Evolutionary conservation across 2,329 filamentous ascomycete genomes (phyloP), one percentile per base, ranked within the genome.

Genomic region (Paracamarosporium sp.): DNA sequence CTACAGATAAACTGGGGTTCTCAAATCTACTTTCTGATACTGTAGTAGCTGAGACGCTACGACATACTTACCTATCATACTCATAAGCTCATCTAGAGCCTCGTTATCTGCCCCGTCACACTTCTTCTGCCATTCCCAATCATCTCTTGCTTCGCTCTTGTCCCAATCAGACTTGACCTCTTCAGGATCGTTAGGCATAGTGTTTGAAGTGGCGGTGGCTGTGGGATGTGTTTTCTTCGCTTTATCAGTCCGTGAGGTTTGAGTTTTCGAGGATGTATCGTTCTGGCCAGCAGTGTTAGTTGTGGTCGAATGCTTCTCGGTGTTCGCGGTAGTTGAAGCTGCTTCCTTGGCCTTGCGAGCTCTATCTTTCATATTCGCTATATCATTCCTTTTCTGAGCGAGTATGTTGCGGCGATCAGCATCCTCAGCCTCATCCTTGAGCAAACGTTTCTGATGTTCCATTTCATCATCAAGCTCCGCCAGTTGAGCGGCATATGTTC

Each of bases 61-160:
- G n/a, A n/a, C n/a, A n/a, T n/a, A 51, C 57, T 20, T 25, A 0
- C 90, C 90, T 41, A 89, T 86, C 85, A 93, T 88, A 0, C 70
- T 73, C 86, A 93, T 92, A 8, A 93, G 67, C 0, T 78, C 68
- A 57, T 93, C 89, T 0, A 93, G 65, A 0, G 83, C 78, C 0
- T 73, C 65, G 60, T 86, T 90, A 1, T 66, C 63, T 0, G 82
- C 81, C 1, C 79, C 79, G 30, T 88, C 82, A 0, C 73, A 67
- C 1, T 75, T 47, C 67, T 92, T 92, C 63, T 88, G 81, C 1
- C 77, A 68, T 13, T 88, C 75, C 90, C 89, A 92, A 17, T 91
- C 86, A 1, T 77, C 80, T 53, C 56, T 68, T 2, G 73, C 63
- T 40, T 73, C 64, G 45, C 70, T 72, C 7, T 66, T 52, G 13